phyloP scores from a whole-genome alignment of 2,329 filamentous ascomycete species.

The Colletotrichum chrysophilum region DNA sequence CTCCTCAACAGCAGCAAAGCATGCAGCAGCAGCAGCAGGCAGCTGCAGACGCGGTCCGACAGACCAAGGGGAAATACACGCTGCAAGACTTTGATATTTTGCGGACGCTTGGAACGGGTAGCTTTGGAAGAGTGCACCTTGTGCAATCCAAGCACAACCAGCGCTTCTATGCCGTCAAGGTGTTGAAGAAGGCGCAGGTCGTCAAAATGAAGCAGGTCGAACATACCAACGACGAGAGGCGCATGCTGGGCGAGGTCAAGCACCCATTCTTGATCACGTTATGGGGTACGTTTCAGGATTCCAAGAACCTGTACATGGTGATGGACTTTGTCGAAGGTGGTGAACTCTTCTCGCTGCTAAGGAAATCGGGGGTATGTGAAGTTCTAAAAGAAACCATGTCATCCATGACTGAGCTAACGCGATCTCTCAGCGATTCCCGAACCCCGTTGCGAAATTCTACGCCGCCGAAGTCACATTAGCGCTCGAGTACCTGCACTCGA shows the following conservation, averaged over 20 bases:
- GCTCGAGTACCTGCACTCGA: constrained; percentile 91
- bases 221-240: constrained; percentile 97
- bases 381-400: not conserved
- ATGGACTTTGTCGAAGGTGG: constrained; percentile 99
- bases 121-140: constrained; percentile 94
- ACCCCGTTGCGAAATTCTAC: constrained; percentile 99
- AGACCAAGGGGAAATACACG: constrained; percentile 97
- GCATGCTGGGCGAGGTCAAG: constrained; percentile 95
- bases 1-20: constrained; percentile 22
- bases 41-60: constrained; percentile 48
- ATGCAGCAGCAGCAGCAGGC: constrained; percentile 24
- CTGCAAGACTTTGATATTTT: constrained; percentile 88
- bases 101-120: constrained; percentile 92
- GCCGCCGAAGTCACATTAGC: constrained; percentile 96
- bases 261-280: constrained; percentile 97
- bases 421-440: constrained; percentile 84
- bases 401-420: constrained; percentile 23
- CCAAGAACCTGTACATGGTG: constrained; percentile 98
- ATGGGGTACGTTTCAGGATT: constrained; percentile 98
- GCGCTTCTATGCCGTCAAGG: constrained; percentile 97
- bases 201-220: constrained; percentile 99
- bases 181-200: constrained; percentile 97
- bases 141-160: constrained; percentile 99
- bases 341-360: constrained; percentile 91
- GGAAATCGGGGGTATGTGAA: constrained; percentile 82